A percentile compares a stretch with the other conserved stretches of the same genome.
These are phyloP conservation scores for Astrocystis sublimbata DNA, from an alignment of 495 filamentous ascomycete species.

Conservation along the genomic window DNA sequence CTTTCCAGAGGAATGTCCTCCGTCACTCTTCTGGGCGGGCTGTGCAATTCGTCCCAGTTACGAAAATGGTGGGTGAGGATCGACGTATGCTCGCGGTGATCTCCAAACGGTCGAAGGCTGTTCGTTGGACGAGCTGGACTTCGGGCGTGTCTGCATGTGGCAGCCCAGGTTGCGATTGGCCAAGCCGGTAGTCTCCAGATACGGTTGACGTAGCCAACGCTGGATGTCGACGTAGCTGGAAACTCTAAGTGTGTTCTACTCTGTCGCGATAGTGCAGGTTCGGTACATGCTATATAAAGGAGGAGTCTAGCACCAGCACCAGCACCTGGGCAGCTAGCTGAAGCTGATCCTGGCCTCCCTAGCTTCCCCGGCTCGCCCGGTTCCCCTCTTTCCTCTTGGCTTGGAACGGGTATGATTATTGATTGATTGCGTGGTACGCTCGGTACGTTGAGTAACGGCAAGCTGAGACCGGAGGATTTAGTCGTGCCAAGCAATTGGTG, in stretches of 20 bases:
- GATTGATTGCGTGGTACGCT: too few relatives aligned
- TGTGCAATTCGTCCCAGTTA: slow-evolving; percentile 1
- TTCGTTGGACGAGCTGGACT: slow-evolving; percentile 23
- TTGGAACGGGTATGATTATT: slow-evolving; percentile 8
- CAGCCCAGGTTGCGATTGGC: slow-evolving; percentile 30
- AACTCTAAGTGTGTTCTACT: too few relatives aligned
- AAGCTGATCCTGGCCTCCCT: neutral
- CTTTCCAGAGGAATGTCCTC: slow-evolving; percentile 8
- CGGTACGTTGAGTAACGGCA: slow-evolving; percentile 4
- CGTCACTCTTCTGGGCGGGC: slow-evolving; percentile 13
- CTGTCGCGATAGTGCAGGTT: slow-evolving; percentile 9
- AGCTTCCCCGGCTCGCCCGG: neutral
- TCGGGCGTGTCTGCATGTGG: slow-evolving; percentile 22
- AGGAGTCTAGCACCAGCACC: neutral
- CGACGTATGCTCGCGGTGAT: slow-evolving; percentile 29
- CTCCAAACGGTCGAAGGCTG: slow-evolving; percentile 17
- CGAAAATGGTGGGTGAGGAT: slow-evolving; percentile 26
- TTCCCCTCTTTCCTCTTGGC: neutral
- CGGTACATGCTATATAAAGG: neutral
- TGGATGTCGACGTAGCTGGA: slow-evolving; percentile 22
- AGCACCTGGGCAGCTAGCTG: too few relatives aligned
- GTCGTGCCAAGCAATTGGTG: slow-evolving; percentile 13
- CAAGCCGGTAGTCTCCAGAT: slow-evolving; percentile 21
- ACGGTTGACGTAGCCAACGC: slow-evolving; percentile 27
- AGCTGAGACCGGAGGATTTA: slow-evolving; percentile 14